Base-by-base conservation (phyloP, 1,284 basidiomycete species). In the Nidula niveotomentosa region DNA sequence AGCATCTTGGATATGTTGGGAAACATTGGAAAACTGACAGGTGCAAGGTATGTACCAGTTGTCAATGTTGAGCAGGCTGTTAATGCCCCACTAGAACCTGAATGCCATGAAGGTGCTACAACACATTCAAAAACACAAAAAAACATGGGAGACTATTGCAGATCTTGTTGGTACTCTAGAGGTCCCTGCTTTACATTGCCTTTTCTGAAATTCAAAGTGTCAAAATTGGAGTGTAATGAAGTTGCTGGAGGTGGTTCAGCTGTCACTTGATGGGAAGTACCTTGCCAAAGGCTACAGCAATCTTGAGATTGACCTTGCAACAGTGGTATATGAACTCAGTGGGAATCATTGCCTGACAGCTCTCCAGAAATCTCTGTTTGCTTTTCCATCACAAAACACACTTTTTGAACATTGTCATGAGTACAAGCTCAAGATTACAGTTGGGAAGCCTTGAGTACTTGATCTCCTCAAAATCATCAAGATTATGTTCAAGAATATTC, bases 301-400 rank as follows among this genome's bases (percentile, higher is more conserved):
- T 7, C 23, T 58, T n/a, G 60, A 65, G 52, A 17, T 51, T 18
- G 58, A 65, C 33, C 59, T 63, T 23, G 59, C 62, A 6, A 59
- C 56, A 6, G 48, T 43, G 2, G 48, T 62, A 1, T 65, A 65
- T 48, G 58, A 61, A 36, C 51, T 60, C 10, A 60, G 63, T 41
- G 62, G 62, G 23, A 56, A 51, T 18, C 56, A 57, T 12, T 56
- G 58, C 6, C 53, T 65, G n/a, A 43, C 60, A 52, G 60, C 60
- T 4, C 56, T 60, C n/a, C 54, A 63, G 8, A 56, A 64, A 12
- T 62, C 61, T 7, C 56, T 49, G 1, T 60, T 61, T 41, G 53
- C 55, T 9, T 57, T 64, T 36, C 59, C 62, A 6, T 53, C 51
- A 10, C 50, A 45, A 6, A 52, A 44, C 4, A 60, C 57, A 18